Evolutionary conservation across 2,329 filamentous ascomycete genomes (phyloP), one percentile per base, ranked within the genome.

Genomic region (Beauveria caledonica): DNA sequence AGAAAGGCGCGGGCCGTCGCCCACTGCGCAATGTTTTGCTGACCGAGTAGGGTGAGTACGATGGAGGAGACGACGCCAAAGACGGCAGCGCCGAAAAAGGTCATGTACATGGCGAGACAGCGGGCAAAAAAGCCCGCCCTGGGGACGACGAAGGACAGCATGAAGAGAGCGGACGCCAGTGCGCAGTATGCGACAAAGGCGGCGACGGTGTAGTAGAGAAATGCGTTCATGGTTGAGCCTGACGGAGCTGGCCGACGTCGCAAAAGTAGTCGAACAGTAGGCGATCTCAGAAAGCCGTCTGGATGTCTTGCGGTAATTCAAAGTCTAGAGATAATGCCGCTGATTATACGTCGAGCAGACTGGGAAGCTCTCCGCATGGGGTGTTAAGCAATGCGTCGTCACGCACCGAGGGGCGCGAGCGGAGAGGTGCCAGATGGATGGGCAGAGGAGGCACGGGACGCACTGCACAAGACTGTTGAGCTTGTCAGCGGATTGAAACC

Each of bases 1-100:
- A 92, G 89, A 81, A 96, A 97, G 64, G 81, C 76, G 63, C 92
- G 85, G 8, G 79, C 94, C 10, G 85, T 85, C 44, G 90, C 85
- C 90, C 92, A 97, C 79, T 97, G 94, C 29, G 89, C 84, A 64
- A 91, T 84, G 60, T 88, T 86, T 62, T 86, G 86, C 67, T 88
- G 84, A 62, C 92, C 92, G 53, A 86, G 67, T 17, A 89, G 68
- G 51, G 88, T 86, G 64, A 97, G 81, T 62, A 84, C 68, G 63
- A 92, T 81, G 49, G 89, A 91, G 29, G 86, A 86, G 51, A 90
- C 63, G 62, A 90, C 89, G 62, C 92, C 94, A 74, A 90, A 95
- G 67, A 79, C 73, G 29, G 92, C 83, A 72, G 71, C 80, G 59
- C 80, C 65, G 59, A 87, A 68, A 54, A 91, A 74, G 42, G 80